Conservation (phyloP, 805 yeast genomes). For the Ogataea corticis region DNA sequence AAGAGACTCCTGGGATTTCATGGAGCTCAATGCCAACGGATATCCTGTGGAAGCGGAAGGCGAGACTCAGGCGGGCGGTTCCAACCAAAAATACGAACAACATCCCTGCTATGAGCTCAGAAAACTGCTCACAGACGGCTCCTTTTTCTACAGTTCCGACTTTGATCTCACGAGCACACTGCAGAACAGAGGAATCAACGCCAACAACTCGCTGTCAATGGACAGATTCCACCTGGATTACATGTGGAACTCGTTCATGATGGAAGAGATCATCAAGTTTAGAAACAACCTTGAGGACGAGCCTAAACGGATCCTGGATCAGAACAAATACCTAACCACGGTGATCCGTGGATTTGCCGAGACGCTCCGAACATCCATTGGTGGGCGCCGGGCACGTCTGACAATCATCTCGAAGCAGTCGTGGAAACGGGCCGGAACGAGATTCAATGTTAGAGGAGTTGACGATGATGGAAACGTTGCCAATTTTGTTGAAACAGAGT, state of each 20-base stretch:
- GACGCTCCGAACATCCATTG: conserved; percentile 50
- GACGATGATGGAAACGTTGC: conserved; percentile 96
- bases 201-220: conserved; percentile 43
- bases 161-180: conserved; percentile 88
- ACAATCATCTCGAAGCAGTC: conserved; percentile 91
- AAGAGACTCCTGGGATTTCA: conserved; percentile 75
- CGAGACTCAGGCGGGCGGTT: background rate
- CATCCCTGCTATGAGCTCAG: conserved; percentile 85
- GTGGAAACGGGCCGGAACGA: conserved; percentile 97
- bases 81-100: conserved; percentile 38
- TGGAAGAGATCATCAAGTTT: conserved; percentile 76
- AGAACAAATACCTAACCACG: conserved; percentile 80
- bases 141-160: conserved; percentile 88
- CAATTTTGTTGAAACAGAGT: conserved; percentile 92
- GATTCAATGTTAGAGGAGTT: conserved; percentile 92
- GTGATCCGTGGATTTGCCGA: conserved; percentile 96
- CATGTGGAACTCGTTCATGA: conserved; percentile 96
- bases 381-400: conserved; percentile 45
- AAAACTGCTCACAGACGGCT: conserved; percentile 80
- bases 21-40: conserved; percentile 68
- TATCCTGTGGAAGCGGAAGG: conserved; percentile 50
- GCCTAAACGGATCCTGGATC: conserved; percentile 63
- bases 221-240: conserved; percentile 77
- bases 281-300: conserved; percentile 66
- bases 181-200: conserved; percentile 68